Percentiles rank a stretch among this genome's conserved stretches.
phyloP scores from a whole-genome alignment of 345 rosid genomes.

The Balakata baccata region DNA sequence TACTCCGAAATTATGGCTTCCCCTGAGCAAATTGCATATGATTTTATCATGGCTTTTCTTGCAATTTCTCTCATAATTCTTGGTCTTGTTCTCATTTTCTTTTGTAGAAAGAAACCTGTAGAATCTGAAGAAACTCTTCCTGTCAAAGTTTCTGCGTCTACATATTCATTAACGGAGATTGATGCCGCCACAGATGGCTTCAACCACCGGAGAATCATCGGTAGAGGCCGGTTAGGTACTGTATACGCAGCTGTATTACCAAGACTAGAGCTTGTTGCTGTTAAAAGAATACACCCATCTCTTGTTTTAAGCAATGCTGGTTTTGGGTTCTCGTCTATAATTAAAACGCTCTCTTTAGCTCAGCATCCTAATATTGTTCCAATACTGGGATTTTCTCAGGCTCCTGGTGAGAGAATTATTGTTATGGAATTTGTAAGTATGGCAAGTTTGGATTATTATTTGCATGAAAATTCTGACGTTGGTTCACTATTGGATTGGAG shows the following conservation, averaged over 20 bases:
- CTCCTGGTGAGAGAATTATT: slow-evolving; percentile 82
- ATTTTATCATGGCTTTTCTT: slow-evolving; percentile 46
- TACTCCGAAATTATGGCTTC: slow-evolving; percentile 31
- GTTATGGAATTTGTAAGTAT: slow-evolving; percentile 51
- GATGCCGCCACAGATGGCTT: slow-evolving; percentile 75
- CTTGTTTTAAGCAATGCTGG: slow-evolving; percentile 67
- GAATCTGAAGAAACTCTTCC: slow-evolving; percentile 50
- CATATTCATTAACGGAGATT: slow-evolving; percentile 55
- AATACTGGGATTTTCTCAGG: slow-evolving; percentile 65
- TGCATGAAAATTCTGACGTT: slow-evolving; percentile 50
- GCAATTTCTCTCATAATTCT: slow-evolving; percentile 43
- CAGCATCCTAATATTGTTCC: slow-evolving; percentile 64
- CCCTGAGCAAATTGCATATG: slow-evolving; percentile 44
- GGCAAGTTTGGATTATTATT: slow-evolving; percentile 45
- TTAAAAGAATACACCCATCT: slow-evolving; percentile 70
- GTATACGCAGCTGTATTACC: slow-evolving; percentile 56
- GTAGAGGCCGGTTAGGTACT: slow-evolving; percentile 60
- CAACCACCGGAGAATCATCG: slow-evolving; percentile 50
- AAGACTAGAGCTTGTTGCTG: slow-evolving; percentile 46
- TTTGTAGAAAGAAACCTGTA: slow-evolving; percentile 53
- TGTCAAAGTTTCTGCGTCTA: slow-evolving; percentile 27
- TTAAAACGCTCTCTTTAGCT: slow-evolving; percentile 60
- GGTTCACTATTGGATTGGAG: slow-evolving; percentile 57
- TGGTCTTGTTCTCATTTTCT: slow-evolving; percentile 37
- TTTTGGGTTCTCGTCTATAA: slow-evolving; percentile 53